phyloP scores from a whole-genome alignment of 2,329 filamentous ascomycete genomes.

The Fusarium illudens region DNA sequence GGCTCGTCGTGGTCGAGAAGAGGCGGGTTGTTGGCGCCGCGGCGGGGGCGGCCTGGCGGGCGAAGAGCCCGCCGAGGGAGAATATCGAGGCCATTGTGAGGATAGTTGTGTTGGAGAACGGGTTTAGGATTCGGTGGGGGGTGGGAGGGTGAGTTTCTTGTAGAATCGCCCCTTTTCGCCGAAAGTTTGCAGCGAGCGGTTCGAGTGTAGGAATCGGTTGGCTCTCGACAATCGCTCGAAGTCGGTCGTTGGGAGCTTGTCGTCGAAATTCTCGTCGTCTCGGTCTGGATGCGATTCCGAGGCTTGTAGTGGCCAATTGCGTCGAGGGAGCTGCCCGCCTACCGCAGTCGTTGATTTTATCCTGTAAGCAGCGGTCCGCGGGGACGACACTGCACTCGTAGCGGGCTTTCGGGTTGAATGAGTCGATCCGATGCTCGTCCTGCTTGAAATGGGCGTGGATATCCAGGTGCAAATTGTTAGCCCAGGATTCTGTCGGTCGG shows the following conservation, averaged over 20 bases:
- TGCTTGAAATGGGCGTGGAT: slow-evolving; percentile 19
- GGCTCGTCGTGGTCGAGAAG: slow-evolving; percentile 46
- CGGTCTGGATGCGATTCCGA: not conserved
- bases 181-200: not conserved
- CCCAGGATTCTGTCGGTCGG: slow-evolving; percentile 3
- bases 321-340: not conserved
- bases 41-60: slow-evolving; percentile 29
- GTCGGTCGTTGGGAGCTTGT: not conserved
- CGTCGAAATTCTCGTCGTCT: not conserved
- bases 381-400: not conserved
- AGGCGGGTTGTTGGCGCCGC: slow-evolving; percentile 33
- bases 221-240: not conserved
- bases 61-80: slow-evolving; percentile 45
- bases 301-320: not conserved
- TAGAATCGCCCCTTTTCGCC: no score
- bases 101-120: slow-evolving; percentile 1
- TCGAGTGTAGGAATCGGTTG: not conserved
- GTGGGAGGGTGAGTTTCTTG: not conserved
- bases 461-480: slow-evolving; percentile 34
- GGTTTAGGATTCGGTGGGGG: slow-evolving; percentile 9
- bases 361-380: not conserved
- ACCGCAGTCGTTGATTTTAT: not conserved
- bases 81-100: slow-evolving; percentile 42
- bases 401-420: not conserved
- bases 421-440: slow-evolving; percentile 2